These are phyloP conservation scores for Teratosphaeria viscida DNA, from an alignment of 2,329 filamentous ascomycete species.

Conservation along the genomic window DNA sequence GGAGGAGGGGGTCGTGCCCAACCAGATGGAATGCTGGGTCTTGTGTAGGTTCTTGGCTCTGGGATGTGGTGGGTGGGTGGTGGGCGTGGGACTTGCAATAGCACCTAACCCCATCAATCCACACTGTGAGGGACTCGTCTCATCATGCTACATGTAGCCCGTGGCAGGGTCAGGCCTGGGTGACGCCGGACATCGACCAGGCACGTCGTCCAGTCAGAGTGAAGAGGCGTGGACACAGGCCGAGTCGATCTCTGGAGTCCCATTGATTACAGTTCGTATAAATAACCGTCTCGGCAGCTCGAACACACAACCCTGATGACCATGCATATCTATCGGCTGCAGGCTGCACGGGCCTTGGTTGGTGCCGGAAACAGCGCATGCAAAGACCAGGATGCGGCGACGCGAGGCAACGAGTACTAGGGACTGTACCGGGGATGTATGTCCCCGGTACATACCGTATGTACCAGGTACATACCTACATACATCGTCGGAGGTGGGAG, in stretches of 20 bases:
- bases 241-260: background rate
- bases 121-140: background rate
- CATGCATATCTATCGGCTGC: background rate
- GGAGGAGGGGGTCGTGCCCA: background rate
- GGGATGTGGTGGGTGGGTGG: too few species aligned
- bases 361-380: background rate
- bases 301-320: background rate
- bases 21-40: background rate
- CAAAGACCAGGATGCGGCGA: background rate
- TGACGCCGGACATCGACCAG: background rate
- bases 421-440: too few species aligned
- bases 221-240: background rate
- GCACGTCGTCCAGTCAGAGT: background rate
- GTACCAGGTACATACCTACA: too few species aligned
- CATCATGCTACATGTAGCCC: background rate
- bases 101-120: background rate
- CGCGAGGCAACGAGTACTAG: background rate
- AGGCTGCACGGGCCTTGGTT: background rate
- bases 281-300: background rate
- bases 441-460: too few species aligned
- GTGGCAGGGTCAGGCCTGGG: background rate
- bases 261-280: background rate
- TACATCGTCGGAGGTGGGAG: background rate
- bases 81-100: background rate
- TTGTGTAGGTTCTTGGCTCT: background rate